phyloP scores from a whole-genome alignment of 1,284 basidiomycete genomes.

The Tilletiaria anomala region DNA sequence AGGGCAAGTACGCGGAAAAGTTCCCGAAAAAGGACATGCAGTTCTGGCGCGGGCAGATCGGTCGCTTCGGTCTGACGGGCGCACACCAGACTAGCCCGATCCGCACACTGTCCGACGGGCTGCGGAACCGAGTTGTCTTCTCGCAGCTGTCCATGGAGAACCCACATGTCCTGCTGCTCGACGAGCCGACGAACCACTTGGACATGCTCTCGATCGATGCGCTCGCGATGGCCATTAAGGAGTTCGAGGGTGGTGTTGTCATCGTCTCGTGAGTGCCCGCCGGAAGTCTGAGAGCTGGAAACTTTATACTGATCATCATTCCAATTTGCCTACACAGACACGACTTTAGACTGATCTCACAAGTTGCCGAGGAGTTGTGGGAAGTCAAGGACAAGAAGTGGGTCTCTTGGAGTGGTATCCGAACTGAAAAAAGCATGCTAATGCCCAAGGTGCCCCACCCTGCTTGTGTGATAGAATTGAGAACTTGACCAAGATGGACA shows the following conservation, averaged over 20 bases:
- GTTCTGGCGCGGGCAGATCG: conserved; percentile 87
- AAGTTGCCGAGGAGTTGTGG: conserved; percentile 72
- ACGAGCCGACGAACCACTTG: conserved; percentile 65
- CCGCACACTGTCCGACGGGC: conserved; percentile 77
- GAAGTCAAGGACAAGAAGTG: conserved; percentile 52
- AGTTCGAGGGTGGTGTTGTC: conserved; percentile 86
- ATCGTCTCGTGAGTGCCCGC: conserved; percentile 33
- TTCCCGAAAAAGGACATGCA: conserved; percentile 87
- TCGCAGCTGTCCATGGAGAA: conserved; percentile 52
- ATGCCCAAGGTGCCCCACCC: too few relatives aligned
- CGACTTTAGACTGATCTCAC: conserved; percentile 33
- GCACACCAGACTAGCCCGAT: conserved; percentile 86
- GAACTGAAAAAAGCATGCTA: too few relatives aligned
- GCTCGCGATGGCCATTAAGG: conserved; percentile 82
- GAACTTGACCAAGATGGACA: conserved; percentile 72
- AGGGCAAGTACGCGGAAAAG: conserved; percentile 57
- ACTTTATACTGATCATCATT: too few relatives aligned
- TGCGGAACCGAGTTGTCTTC: conserved; percentile 85
- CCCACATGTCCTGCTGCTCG: conserved; percentile 42
- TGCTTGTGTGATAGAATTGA: conserved; percentile 51
- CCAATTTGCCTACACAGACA: too few relatives aligned
- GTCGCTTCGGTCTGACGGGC: conserved; percentile 88
- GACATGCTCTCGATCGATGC: conserved; percentile 94
- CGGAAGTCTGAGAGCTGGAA: too few relatives aligned
- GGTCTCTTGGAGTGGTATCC: too few relatives aligned